phyloP scores from a whole-genome alignment of 192 early-diverging fungal genomes.

The Coemansia sp. region DNA sequence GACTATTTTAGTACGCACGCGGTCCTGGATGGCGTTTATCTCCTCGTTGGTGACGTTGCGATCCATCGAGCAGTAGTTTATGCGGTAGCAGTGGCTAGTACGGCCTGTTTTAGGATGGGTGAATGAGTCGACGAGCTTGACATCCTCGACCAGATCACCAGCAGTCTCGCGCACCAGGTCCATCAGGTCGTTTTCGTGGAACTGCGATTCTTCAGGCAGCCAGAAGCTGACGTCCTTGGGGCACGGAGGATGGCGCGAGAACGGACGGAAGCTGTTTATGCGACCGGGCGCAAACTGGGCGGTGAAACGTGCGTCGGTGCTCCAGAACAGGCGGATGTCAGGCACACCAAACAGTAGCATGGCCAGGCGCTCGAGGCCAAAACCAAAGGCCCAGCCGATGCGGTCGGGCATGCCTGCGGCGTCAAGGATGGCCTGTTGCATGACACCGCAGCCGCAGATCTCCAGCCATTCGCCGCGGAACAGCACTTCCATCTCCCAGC shows the following conservation, averaged over 20 bases:
- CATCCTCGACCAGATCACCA: slow-evolving; percentile 88
- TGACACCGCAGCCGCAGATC: slow-evolving; percentile 89
- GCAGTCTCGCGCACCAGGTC: slow-evolving; percentile 89
- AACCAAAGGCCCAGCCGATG: slow-evolving; percentile 98
- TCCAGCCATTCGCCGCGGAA: slow-evolving; percentile 95
- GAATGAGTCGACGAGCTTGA: slow-evolving; percentile 87
- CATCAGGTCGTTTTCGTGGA: slow-evolving; percentile 93
- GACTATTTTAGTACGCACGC: slow-evolving; percentile 62
- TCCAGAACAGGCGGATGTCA: slow-evolving; percentile 97
- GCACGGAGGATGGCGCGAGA: slow-evolving; percentile 87
- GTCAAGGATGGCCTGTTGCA: slow-evolving; percentile 79
- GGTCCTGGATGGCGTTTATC: slow-evolving; percentile 88
- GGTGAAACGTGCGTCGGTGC: slow-evolving; percentile 78
- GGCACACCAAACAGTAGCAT: slow-evolving; percentile 95
- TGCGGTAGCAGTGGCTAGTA: slow-evolving; percentile 84
- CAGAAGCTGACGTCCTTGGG: slow-evolving; percentile 97
- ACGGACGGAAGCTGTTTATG: slow-evolving; percentile 76
- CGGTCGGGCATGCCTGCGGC: slow-evolving; percentile 63
- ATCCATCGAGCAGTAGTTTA: slow-evolving; percentile 97
- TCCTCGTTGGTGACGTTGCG: slow-evolving; percentile 91
- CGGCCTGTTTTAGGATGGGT: slow-evolving; percentile 79
- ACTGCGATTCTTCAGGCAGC: slow-evolving; percentile 54
- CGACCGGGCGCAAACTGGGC: slow-evolving; percentile 70
- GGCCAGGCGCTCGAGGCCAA: slow-evolving; percentile 92
- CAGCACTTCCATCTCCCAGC: slow-evolving; percentile 95